These are phyloP conservation scores for Cymbopogon citratus DNA, from an alignment of 176 grass and related monocot species.

Conservation along the genomic window DNA sequence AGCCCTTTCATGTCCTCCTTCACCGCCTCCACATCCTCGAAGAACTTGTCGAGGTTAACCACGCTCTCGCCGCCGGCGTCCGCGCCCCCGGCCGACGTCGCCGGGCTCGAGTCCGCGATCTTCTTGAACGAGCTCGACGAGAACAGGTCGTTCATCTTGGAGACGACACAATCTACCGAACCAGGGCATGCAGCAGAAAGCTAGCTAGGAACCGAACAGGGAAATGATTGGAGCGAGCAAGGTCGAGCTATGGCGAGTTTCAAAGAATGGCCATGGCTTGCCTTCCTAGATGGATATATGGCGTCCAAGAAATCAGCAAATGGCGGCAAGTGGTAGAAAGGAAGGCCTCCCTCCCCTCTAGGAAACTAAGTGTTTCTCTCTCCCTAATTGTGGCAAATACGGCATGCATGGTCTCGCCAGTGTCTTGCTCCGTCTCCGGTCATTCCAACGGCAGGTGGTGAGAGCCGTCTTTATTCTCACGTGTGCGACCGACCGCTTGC, in stretches of 20 bases:
- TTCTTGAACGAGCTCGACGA: constrained; percentile 86
- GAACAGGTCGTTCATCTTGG: constrained; percentile 92
- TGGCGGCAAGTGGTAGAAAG: constrained; percentile 29
- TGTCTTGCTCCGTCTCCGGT: constrained; percentile 2
- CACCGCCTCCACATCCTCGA: constrained; percentile 77
- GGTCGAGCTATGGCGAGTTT: not conserved
- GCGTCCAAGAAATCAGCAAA: constrained; percentile 20
- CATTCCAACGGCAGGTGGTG: not conserved
- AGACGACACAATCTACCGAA: not conserved
- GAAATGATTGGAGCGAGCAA: no score
- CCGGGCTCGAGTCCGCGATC: constrained; percentile 58
- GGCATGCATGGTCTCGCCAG: constrained; percentile 3
- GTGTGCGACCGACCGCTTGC: not conserved
- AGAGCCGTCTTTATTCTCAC: not conserved
- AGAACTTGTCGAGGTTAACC: constrained; percentile 63
- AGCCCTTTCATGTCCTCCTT: constrained; percentile 71
- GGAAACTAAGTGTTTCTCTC: constrained; percentile 10
- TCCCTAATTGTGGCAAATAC: constrained; percentile 28
- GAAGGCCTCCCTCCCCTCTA: constrained; percentile 42
- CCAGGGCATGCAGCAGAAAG: not conserved
- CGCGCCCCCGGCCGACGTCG: constrained; percentile 44
- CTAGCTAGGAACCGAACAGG: not conserved
- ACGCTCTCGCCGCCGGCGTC: constrained; percentile 54
- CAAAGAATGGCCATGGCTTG: constrained; percentile 32
- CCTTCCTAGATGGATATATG: constrained; percentile 27